Evolutionary conservation across 306 rosid genomes (phyloP).

Genomic region (Hippophae tibetana): DNA sequence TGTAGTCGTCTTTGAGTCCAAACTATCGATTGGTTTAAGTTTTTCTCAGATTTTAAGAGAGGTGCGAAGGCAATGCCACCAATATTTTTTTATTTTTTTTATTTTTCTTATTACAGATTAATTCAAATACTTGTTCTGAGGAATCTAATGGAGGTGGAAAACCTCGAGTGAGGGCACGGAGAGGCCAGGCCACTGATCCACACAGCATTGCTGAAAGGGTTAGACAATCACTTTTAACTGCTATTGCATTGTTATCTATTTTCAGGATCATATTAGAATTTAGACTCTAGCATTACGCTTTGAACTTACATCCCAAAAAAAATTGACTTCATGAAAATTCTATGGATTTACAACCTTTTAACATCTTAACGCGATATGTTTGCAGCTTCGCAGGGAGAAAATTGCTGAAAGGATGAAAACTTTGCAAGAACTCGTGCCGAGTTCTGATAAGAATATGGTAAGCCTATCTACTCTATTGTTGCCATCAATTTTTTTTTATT

Average conservation of each 20-base stretch:
- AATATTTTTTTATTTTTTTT: background rate
- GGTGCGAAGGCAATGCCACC: background rate
- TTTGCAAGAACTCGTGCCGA: constrained; percentile 41
- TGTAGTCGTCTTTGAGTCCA: background rate
- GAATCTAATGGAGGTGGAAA: constrained; percentile 17
- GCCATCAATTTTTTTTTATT: background rate
- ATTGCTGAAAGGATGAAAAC: constrained; percentile 40
- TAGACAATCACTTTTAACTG: background rate
- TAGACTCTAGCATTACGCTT: background rate
- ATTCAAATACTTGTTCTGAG: constrained; percentile 3
- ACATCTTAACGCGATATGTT: background rate
- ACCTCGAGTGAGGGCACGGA: constrained; percentile 32
- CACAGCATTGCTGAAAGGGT: constrained; percentile 50
- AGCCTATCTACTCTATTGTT: constrained; percentile 1
- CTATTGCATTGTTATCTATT: background rate
- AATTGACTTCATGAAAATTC: background rate
- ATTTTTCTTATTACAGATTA: constrained; percentile 4
- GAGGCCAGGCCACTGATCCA: constrained; percentile 48
- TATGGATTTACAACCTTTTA: background rate
- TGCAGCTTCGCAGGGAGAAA: constrained; percentile 40
- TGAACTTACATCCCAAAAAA: background rate
- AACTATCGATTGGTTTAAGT: background rate
- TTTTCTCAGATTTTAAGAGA: background rate
- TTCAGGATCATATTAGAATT: background rate
- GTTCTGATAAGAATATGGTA: constrained; percentile 25